Evolutionary conservation across 2,329 filamentous ascomycete species (phyloP).

Genomic region (Magnaporthiopsis incrustans): DNA sequence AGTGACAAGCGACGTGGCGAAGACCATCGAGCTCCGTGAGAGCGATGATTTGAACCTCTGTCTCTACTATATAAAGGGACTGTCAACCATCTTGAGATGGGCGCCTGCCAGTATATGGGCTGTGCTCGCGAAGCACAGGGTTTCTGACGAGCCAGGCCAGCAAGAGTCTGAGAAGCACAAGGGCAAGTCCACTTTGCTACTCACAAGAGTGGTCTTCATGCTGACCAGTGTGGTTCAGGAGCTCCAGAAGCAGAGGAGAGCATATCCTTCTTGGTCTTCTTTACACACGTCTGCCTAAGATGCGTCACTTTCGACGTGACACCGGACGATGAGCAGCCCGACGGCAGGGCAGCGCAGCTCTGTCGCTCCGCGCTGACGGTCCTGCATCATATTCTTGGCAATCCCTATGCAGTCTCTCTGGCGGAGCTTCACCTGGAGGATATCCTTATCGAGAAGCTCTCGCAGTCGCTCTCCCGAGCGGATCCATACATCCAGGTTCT

Average conservation of each 20-base stretch:
- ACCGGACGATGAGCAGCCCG: constrained; percentile 26
- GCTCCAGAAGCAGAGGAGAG: constrained; percentile 34
- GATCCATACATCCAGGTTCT: constrained; percentile 69
- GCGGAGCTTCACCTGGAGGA: constrained; percentile 61
- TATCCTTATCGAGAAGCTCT: constrained; percentile 60
- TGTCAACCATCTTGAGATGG: constrained; percentile 65
- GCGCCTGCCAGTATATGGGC: constrained; percentile 63
- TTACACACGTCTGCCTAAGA: constrained; percentile 56
- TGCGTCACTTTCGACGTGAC: constrained; percentile 44
- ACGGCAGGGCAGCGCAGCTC: constrained; percentile 53
- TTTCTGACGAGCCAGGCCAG: constrained; percentile 21
- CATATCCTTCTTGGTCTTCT: constrained; percentile 57
- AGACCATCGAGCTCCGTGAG: constrained; percentile 16
- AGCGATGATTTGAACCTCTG: constrained; percentile 69
- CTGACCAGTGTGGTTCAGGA: not conserved
- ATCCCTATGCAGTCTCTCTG: constrained; percentile 51
- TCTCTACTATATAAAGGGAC: constrained; percentile 67
- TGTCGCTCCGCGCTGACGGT: constrained; percentile 64
- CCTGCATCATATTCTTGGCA: constrained; percentile 60
- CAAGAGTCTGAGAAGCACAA: not conserved
- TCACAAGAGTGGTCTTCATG: not conserved
- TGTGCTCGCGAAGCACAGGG: constrained; percentile 55
- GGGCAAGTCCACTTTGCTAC: not conserved
- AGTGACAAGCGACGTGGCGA: constrained; percentile 26
- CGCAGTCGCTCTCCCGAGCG: constrained; percentile 48